These are phyloP conservation scores for Paramecium bursaria DNA, from an alignment of 73 alveolate genomes.

Conservation along the genomic window DNA sequence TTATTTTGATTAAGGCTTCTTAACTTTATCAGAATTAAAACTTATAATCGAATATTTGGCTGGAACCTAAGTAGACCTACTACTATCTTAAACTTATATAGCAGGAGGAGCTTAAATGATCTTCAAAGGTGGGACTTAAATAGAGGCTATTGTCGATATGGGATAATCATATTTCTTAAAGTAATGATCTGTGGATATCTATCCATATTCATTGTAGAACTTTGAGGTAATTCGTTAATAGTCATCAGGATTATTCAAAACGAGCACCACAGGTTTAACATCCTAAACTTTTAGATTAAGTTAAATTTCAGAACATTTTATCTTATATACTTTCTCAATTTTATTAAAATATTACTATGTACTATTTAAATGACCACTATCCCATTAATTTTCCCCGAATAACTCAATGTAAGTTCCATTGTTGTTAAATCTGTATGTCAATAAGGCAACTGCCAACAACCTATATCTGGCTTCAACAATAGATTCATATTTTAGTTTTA, in stretches of 20 bases:
- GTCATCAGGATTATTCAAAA: no score
- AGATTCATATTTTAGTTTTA: constrained; percentile 21
- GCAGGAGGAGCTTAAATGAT: constrained; percentile 1
- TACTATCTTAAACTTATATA: neutral
- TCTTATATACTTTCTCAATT: constrained; percentile 15
- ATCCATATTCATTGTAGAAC: no score
- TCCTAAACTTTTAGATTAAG: no score
- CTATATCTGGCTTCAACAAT: constrained; percentile 48
- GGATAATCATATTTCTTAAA: no score
- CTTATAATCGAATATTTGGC: constrained; percentile 17
- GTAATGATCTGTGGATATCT: no score
- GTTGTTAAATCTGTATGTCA: constrained; percentile 43
- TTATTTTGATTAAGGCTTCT: no score
- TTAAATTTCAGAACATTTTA: no score
- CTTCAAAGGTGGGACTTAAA: no score
- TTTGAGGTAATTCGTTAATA: no score
- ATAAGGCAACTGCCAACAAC: constrained; percentile 29
- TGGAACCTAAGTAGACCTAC: neutral
- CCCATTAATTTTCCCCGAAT: constrained; percentile 27
- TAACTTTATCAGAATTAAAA: neutral
- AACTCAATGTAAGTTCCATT: constrained; percentile 24
- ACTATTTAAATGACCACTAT: neutral
- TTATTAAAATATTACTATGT: neutral
- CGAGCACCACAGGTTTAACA: no score
- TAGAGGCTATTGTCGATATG: no score